Conservation (phyloP, 331 rosid species). For the Arachis monticola region DNA sequence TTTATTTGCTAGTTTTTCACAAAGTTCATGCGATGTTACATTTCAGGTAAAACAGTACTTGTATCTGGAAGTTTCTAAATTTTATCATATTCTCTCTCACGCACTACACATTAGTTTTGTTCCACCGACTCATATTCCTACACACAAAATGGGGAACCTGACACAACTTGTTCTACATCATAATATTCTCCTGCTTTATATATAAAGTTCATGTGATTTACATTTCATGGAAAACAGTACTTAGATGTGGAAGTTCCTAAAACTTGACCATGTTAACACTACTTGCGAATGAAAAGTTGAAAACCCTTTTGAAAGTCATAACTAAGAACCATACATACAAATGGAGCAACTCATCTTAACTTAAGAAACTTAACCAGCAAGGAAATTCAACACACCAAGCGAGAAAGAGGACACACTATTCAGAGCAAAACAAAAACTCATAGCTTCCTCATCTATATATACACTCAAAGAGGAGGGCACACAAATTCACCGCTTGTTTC, state of each 20-base stretch:
- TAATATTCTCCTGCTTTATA: slow-evolving; percentile 27
- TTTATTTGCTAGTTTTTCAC: too few species aligned
- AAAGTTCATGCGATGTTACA: too few species aligned
- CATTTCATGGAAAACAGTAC: slow-evolving; percentile 2
- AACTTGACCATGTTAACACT: slow-evolving; percentile 1
- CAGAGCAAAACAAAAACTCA: slow-evolving; percentile 10
- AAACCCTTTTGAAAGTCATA: slow-evolving; percentile 8
- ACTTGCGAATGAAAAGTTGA: too few species aligned
- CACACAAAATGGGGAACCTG: slow-evolving; percentile 4
- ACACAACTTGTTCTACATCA: slow-evolving; percentile 16
- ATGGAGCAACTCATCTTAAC: slow-evolving; percentile 23
- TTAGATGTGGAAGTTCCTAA: slow-evolving; percentile 23
- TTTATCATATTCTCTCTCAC: too few species aligned
- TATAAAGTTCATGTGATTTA: slow-evolving; percentile 13
- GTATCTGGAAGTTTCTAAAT: too few species aligned
- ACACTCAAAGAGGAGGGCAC: slow-evolving; percentile 51
- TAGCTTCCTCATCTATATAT: slow-evolving; percentile 30
- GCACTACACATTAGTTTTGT: too few species aligned
- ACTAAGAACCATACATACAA: slow-evolving; percentile 24
- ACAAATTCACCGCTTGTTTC: slow-evolving; percentile 76
- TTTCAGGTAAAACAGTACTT: too few species aligned
- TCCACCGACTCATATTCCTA: not conserved
- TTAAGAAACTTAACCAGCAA: slow-evolving; percentile 7
- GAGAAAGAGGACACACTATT: slow-evolving; percentile 7
- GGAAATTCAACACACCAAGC: slow-evolving; percentile 19